Conservation (phyloP, 2,329 filamentous ascomycete species). For the Venturia carpophila region DNA sequence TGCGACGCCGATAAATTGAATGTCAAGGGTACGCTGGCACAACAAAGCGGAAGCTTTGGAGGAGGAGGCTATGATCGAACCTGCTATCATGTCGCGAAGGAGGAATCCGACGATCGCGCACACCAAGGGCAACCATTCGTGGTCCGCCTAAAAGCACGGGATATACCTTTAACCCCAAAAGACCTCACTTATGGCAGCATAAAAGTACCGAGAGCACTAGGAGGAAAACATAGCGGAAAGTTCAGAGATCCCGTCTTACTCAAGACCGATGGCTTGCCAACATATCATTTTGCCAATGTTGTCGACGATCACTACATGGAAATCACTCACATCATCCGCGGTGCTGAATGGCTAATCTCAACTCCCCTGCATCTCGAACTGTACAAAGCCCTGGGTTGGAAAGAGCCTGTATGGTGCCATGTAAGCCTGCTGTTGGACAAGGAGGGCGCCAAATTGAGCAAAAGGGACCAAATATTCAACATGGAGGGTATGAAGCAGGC, state of each 20-base stretch:
- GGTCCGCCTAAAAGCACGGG: conserved; percentile 63
- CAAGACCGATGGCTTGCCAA: conserved; percentile 87
- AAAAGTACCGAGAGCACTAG: conserved; percentile 26
- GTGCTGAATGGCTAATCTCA: conserved; percentile 93
- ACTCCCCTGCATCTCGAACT: conserved; percentile 67
- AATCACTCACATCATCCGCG: conserved; percentile 91
- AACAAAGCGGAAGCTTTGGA: conserved; percentile 49
- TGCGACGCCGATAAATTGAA: conserved; percentile 68
- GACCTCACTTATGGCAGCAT: conserved; percentile 75
- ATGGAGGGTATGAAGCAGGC: conserved; percentile 49
- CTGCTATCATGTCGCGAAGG: conserved; percentile 58
- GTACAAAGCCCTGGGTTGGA: conserved; percentile 44
- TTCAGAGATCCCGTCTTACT: conserved; percentile 47
- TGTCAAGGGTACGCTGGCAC: conserved; percentile 54
- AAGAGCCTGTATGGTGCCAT: conserved; percentile 41
- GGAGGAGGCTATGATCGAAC: conserved; percentile 56
- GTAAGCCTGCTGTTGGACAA: conserved; percentile 43
- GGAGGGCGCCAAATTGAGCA: conserved; percentile 55
- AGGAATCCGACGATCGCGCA: conserved; percentile 65
- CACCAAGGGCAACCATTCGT: conserved; percentile 63
- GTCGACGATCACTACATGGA: conserved; percentile 93
- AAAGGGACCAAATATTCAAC: conserved; percentile 65
- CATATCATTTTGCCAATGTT: conserved; percentile 95
- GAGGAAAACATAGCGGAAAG: conserved; percentile 32
- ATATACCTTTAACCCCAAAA: conserved; percentile 54